These are phyloP conservation scores for Boletus subparvulus DNA, from an alignment of 768 basidiomycete species.

Conservation along the genomic window DNA sequence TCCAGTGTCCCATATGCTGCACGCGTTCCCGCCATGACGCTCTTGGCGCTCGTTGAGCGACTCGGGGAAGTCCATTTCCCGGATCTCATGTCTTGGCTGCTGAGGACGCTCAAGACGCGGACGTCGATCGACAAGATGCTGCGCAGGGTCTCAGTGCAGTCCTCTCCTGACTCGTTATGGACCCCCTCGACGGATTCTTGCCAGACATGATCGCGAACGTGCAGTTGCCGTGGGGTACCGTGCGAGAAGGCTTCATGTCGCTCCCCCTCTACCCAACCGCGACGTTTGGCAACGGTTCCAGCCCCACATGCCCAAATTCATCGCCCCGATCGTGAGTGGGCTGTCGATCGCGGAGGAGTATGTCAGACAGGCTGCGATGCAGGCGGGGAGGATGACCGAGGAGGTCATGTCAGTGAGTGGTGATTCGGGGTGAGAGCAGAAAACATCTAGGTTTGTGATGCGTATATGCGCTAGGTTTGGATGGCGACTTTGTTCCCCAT, in stretches of 20 bases:
- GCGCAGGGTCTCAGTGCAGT: slow-evolving; percentile 97
- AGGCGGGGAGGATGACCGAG: slow-evolving; percentile 92
- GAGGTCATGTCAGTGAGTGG: too few species aligned
- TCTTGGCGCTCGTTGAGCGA: slow-evolving; percentile 95
- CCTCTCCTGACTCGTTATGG: slow-evolving; percentile 95
- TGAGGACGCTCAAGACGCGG: slow-evolving; percentile 87
- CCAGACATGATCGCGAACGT: slow-evolving; percentile 94
- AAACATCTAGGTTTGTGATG: too few species aligned
- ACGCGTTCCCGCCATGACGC: slow-evolving; percentile 91
- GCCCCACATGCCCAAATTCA: too few species aligned
- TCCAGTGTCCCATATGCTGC: slow-evolving; percentile 96
- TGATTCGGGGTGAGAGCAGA: too few species aligned
- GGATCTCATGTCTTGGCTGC: slow-evolving; percentile 85
- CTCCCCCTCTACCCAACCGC: background rate
- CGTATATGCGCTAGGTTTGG: too few species aligned
- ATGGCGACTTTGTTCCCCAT: too few species aligned
- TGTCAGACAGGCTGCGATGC: slow-evolving; percentile 96
- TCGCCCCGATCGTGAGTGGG: too few species aligned
- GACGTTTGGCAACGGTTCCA: too few species aligned
- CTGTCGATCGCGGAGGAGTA: slow-evolving; percentile 34
- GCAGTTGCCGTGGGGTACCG: slow-evolving; percentile 83
- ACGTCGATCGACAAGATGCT: slow-evolving; percentile 95
- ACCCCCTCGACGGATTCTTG: slow-evolving; percentile 87
- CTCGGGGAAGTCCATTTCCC: slow-evolving; percentile 95
- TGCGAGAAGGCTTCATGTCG: slow-evolving; percentile 98